These are phyloP conservation scores for Cytauxzoon felis DNA, from an alignment of 169 alveolate genomes.

Conservation along the genomic window DNA sequence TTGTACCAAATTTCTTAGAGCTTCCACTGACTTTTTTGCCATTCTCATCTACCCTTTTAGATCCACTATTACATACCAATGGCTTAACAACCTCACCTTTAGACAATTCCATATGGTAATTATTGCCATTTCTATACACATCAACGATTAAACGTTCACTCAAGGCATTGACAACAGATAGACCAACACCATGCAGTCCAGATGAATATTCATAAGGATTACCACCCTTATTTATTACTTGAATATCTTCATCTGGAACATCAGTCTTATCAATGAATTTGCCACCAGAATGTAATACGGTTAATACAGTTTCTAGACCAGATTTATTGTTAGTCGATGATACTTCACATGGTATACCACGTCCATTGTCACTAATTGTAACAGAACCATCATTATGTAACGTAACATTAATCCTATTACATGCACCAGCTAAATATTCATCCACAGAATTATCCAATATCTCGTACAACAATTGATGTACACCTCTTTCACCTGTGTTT, in stretches of 20 bases:
- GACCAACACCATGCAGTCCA: conserved; percentile 84
- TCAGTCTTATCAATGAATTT: conserved; percentile 66
- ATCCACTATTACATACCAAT: conserved; percentile 15
- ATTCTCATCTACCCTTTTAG: conserved; percentile 10
- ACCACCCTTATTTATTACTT: conserved; percentile 11
- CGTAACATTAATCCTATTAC: conserved; percentile 65
- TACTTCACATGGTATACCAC: conserved; percentile 80
- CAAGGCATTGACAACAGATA: conserved; percentile 78
- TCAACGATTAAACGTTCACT: conserved; percentile 67
- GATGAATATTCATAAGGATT: conserved; percentile 66
- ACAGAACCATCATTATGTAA: conserved; percentile 69
- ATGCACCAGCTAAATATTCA: conserved; percentile 72
- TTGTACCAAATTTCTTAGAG: conserved; percentile 35
- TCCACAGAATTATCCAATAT: conserved; percentile 80
- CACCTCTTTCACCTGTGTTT: conserved; percentile 72
- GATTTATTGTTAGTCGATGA: conserved; percentile 67
- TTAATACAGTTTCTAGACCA: conserved; percentile 76
- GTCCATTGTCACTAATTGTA: conserved; percentile 69
- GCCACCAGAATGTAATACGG: conserved; percentile 82
- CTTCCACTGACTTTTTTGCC: neutral
- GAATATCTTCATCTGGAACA: conserved; percentile 1
- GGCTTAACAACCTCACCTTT: conserved; percentile 62
- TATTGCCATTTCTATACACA: conserved; percentile 62
- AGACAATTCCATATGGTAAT: conserved; percentile 64
- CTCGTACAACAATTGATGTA: conserved; percentile 78